Conservation (phyloP, 2,329 filamentous ascomycete species). For the Leptosphaerulina australis region DNA sequence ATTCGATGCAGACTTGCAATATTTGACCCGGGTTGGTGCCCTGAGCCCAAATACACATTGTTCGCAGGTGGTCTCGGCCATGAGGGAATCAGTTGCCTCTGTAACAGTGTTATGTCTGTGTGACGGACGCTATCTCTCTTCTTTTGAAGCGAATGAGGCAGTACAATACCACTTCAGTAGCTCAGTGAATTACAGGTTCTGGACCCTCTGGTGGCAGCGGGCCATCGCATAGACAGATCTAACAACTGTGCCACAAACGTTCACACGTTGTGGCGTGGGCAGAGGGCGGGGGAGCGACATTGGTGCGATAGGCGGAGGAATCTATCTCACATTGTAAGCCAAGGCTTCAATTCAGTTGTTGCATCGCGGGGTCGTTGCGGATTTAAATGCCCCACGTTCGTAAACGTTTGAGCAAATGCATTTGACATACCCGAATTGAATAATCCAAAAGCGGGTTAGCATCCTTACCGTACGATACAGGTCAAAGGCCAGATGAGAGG, state of each 20-base stretch:
- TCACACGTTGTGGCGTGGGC: slow-evolving; percentile 4
- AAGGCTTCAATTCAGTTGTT: not conserved
- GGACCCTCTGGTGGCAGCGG: not conserved
- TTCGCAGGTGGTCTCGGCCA: not conserved
- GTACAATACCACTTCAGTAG: not conserved
- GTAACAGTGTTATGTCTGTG: not conserved
- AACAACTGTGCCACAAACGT: not conserved
- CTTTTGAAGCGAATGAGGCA: not conserved
- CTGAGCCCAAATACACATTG: not conserved
- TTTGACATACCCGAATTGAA: not conserved
- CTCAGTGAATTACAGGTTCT: not conserved
- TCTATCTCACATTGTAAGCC: not conserved
- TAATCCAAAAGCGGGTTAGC: not conserved
- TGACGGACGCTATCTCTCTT: not conserved
- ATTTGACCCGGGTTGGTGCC: not conserved
- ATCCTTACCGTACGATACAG: not conserved
- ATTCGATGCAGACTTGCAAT: not conserved
- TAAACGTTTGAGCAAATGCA: not conserved
- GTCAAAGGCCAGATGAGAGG: not conserved
- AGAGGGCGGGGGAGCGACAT: not conserved
- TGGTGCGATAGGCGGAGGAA: not conserved
- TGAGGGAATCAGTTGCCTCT: not conserved
- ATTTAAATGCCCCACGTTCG: not conserved
- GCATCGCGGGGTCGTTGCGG: not conserved
- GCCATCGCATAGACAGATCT: not conserved